Base-by-base conservation (phyloP, 176 grass and related monocot genomes). In the Elaeis guineensis region DNA sequence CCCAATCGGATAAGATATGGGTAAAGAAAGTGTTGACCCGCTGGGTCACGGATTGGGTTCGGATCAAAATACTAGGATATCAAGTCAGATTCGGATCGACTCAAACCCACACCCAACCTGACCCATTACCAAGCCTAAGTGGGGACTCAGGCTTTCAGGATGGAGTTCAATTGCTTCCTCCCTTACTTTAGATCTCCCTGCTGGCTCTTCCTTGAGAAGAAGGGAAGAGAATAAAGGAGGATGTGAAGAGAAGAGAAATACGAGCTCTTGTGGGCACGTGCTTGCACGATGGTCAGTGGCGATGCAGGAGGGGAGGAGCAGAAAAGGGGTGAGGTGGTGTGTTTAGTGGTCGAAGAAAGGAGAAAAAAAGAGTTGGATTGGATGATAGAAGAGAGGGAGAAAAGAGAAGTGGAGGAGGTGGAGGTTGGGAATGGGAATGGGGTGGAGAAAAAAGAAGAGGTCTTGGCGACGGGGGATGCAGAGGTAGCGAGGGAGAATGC, bases 401-500 rank as follows among this genome's bases (percentile, higher is more conserved):
- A 21, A 14, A 19, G 21, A 60, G 62, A 12, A 25, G 9, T n/a
- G n/a, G 57, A 49, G 57, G 75, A 62, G 18, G 66, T 83, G 8
- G 85, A 17, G 50, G 12, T 39, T 11, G n/a, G 20, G 58, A 15
- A 19, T 49, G 50, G 70, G 56, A 75, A 55, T 5, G 83, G 85
- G 44, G 65, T 78, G 63, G 80, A 80, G 30, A 84, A 90, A 65
- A 86, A 81, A 65, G 77, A 95, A 3, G 83, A 87, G 62, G 84
- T 87, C 80, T 81, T 84, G 69, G 70, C 85, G 22, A 83, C 82
- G 6, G 87, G 72, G 25, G 80, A 83, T 60, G 81, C 90, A 50
- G 86, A 85, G 57, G 87, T 86, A 51, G 84, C 87, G 9, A 89
- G 84, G 76, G 81, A 89, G 44, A 91, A 84, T 20, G 84, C 88